Base-by-base conservation (phyloP, 108 stramenopile species). In the Discostella stelligeroides region DNA sequence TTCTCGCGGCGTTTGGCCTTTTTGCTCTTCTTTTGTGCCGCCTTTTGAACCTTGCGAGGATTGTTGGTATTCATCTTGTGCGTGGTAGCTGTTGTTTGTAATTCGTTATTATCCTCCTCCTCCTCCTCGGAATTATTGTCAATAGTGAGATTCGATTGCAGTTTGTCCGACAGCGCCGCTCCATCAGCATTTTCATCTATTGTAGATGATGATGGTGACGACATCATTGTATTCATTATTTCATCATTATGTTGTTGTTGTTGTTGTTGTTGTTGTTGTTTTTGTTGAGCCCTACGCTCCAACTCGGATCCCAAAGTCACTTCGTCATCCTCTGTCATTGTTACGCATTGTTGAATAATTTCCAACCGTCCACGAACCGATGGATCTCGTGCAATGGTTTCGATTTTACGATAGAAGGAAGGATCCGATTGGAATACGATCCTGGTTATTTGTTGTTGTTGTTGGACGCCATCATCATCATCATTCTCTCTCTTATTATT, bases 1-100 rank as follows among this genome's bases (percentile, higher is more conserved):
- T 79, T 84, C 56, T 86, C 78, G 41, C 92, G 69, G 38, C 91
- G 84, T 38, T 82, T 79, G 4, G 76, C 82, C 58, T 96, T 96
- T 67, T 90, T 90, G 49, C 84, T 87, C 79, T 93, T 92, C 71
- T 92, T 93, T 63, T 89, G 87, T 7, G 80, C 80, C 54, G 91
- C 89, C 60, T 90, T 91, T 60, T 76, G 78, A 12, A 68, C 68
- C 61, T 85, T 73, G 34, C 61, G 65, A 34, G 62, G 47, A 21
- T 67, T 60, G n/a, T 40, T 57, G 11, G 28, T n/a, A n/a, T n/a
- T n/a, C n/a, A n/a, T n/a, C n/a, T n/a, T n/a, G n/a, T n/a, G n/a
- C n/a, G n/a, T 18, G 18, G 20, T 60, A 28, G 20, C 20, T 1
- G 27, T 60, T 11, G 74, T 48, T 4, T 23, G 41, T 28, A 41